Evolutionary conservation across 2,329 filamentous ascomycete species (phyloP).

Genomic region (Alternaria brassicicola): DNA sequence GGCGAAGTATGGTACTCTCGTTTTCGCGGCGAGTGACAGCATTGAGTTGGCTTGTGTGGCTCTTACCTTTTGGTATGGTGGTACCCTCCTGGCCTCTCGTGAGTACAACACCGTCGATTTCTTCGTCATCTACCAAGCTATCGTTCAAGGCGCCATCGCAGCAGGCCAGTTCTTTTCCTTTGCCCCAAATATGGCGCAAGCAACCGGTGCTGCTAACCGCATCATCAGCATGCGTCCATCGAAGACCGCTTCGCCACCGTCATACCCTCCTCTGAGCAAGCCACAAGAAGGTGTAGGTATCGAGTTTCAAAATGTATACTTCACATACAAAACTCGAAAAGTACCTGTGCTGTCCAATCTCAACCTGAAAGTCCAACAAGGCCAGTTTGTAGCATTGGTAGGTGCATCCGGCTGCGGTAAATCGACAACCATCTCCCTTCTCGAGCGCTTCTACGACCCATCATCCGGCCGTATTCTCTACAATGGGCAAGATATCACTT

Average conservation of each 20-base stretch:
- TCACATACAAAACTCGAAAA: conserved; percentile 87
- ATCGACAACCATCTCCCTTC: conserved; percentile 68
- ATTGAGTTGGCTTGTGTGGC: conserved; percentile 68
- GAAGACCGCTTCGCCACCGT: conserved; percentile 7
- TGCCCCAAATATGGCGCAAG: conserved; percentile 54
- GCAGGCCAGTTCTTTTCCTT: conserved; percentile 53
- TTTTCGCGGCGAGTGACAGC: conserved; percentile 74
- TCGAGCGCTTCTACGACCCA: conserved; percentile 72
- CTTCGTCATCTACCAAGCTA: conserved; percentile 60
- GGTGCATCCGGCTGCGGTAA: conserved; percentile 73
- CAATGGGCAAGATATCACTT: conserved; percentile 47
- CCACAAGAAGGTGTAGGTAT: conserved; percentile 53
- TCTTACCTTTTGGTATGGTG: conserved; percentile 62
- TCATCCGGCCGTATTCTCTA: conserved; percentile 68
- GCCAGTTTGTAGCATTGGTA: conserved; percentile 73
- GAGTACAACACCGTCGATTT: conserved; percentile 58
- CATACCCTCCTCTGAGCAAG: conserved; percentile 18
- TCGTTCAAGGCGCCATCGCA: conserved; percentile 53
- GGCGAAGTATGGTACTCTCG: conserved; percentile 65
- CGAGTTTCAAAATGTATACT: conserved; percentile 92
- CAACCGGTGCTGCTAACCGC: conserved; percentile 46
- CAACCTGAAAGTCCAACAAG: conserved; percentile 57
- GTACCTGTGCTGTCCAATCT: conserved; percentile 66
- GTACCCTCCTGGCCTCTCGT: conserved; percentile 48
- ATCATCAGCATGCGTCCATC: conserved; percentile 44